phyloP scores from a whole-genome alignment of 2,329 filamentous ascomycete genomes.

The Phyllosticta citriasiana region DNA sequence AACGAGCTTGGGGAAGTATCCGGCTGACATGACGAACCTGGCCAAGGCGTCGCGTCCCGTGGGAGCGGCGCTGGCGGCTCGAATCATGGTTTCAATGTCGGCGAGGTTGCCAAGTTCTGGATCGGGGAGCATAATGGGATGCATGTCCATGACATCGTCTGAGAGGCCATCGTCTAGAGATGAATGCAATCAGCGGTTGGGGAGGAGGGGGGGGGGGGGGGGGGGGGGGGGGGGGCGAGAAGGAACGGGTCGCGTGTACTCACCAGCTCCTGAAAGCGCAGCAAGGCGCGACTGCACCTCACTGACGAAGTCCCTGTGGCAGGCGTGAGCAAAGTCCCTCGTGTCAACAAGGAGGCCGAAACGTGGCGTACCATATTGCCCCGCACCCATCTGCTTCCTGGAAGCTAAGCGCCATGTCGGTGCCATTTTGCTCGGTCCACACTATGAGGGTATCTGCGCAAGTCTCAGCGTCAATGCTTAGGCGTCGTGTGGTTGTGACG shows the following conservation, averaged over 20 bases:
- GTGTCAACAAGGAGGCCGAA: background rate
- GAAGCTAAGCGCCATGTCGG: slow-evolving; percentile 97
- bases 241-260: slow-evolving; percentile 13
- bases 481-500: background rate
- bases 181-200: background rate
- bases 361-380: slow-evolving; percentile 65
- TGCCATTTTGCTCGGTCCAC: slow-evolving; percentile 85
- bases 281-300: slow-evolving; percentile 69
- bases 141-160: slow-evolving; percentile 60
- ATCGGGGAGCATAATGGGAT: slow-evolving; percentile 62
- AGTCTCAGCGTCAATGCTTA: slow-evolving; percentile 3
- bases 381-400: slow-evolving; percentile 94
- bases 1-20: slow-evolving; percentile 80
- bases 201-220: too few species aligned
- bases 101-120: slow-evolving; percentile 73
- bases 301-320: slow-evolving; percentile 78
- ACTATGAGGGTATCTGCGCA: slow-evolving; percentile 66
- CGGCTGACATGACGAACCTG: slow-evolving; percentile 74
- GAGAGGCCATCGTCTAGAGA: slow-evolving; percentile 70
- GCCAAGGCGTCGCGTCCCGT: slow-evolving; percentile 74
- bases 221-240: slow-evolving; percentile 1
- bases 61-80: slow-evolving; percentile 63
- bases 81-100: slow-evolving; percentile 79
- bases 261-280: slow-evolving; percentile 53
- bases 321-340: background rate